Evolutionary conservation across 2,329 filamentous ascomycete genomes (phyloP).

Genomic region (Zymoseptoria ardabiliae): DNA sequence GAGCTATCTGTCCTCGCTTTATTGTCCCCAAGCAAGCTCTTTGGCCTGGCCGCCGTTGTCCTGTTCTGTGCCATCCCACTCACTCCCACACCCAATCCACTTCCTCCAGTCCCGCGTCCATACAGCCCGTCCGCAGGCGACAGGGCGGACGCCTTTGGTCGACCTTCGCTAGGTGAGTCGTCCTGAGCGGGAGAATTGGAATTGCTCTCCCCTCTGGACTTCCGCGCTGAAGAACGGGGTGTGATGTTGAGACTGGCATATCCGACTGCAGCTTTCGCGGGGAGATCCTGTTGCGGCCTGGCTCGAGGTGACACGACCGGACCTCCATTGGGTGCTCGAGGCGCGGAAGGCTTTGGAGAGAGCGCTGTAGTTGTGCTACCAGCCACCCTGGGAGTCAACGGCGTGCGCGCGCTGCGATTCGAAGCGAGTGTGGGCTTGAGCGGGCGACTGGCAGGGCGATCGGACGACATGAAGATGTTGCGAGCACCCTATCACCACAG

Average conservation of each 20-base stretch:
- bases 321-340: slow-evolving; percentile 30
- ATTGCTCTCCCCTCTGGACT: slow-evolving; percentile 61
- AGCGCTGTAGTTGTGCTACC: slow-evolving; percentile 15
- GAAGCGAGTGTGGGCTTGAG: slow-evolving; percentile 46
- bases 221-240: slow-evolving; percentile 68
- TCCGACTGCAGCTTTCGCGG: slow-evolving; percentile 48
- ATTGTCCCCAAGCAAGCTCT: slow-evolving; percentile 31
- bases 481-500: background rate
- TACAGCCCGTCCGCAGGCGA: slow-evolving; percentile 6
- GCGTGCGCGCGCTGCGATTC: slow-evolving; percentile 48
- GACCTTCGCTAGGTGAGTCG: slow-evolving; percentile 10
- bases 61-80: slow-evolving; percentile 2
- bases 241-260: slow-evolving; percentile 65
- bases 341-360: slow-evolving; percentile 26
- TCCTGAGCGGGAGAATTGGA: slow-evolving; percentile 46
- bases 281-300: slow-evolving; percentile 33
- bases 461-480: slow-evolving; percentile 10
- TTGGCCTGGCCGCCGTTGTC: slow-evolving; percentile 25
- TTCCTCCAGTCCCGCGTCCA: slow-evolving; percentile 12
- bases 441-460: slow-evolving; percentile 11
- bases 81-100: slow-evolving; percentile 14
- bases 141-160: slow-evolving; percentile 4
- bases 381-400: slow-evolving; percentile 52
- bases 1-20: slow-evolving; percentile 21
- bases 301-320: slow-evolving; percentile 26